Conservation (phyloP, 352 stramenopile species). For the Phytopythium montanum region DNA sequence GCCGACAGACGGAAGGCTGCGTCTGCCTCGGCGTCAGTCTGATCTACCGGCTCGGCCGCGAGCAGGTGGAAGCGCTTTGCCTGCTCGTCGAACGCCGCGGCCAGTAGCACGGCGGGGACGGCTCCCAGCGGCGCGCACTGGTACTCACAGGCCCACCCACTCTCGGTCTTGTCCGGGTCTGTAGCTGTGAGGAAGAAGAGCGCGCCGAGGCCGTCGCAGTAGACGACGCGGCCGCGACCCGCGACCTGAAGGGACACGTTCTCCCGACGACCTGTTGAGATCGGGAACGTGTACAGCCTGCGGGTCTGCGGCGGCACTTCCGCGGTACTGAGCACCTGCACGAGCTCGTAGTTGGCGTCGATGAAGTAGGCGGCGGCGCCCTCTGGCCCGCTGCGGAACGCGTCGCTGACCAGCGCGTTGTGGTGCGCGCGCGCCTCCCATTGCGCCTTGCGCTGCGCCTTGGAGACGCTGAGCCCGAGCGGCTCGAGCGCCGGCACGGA, state of each 20-base stretch:
- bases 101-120: slow-evolving; percentile 37
- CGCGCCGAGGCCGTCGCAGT: slow-evolving; percentile 55
- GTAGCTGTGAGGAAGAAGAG: slow-evolving; percentile 49
- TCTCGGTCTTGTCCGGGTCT: slow-evolving; percentile 16
- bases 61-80: slow-evolving; percentile 39
- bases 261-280: slow-evolving; percentile 37
- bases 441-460: slow-evolving; percentile 62
- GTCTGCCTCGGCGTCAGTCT: slow-evolving; percentile 47
- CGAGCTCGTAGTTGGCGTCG: slow-evolving; percentile 49
- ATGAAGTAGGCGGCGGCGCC: slow-evolving; percentile 63
- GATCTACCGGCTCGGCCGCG: slow-evolving; percentile 37
- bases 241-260: slow-evolving; percentile 64
- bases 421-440: slow-evolving; percentile 69
- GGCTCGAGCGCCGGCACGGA: slow-evolving; percentile 30
- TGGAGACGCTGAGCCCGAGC: slow-evolving; percentile 38
- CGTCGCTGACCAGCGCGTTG: slow-evolving; percentile 57
- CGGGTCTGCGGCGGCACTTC: slow-evolving; percentile 14
- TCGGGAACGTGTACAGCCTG: slow-evolving; percentile 36
- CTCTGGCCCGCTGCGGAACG: slow-evolving; percentile 38
- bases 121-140: slow-evolving; percentile 44
- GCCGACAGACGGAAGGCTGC: slow-evolving; percentile 49
- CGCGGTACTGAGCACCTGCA: slow-evolving; percentile 43
- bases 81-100: slow-evolving; percentile 39
- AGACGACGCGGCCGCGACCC: slow-evolving; percentile 52
- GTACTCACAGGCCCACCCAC: slow-evolving; percentile 41